Base-by-base conservation (phyloP, 495 filamentous ascomycete species). In the Chaetomium cochliodes region DNA sequence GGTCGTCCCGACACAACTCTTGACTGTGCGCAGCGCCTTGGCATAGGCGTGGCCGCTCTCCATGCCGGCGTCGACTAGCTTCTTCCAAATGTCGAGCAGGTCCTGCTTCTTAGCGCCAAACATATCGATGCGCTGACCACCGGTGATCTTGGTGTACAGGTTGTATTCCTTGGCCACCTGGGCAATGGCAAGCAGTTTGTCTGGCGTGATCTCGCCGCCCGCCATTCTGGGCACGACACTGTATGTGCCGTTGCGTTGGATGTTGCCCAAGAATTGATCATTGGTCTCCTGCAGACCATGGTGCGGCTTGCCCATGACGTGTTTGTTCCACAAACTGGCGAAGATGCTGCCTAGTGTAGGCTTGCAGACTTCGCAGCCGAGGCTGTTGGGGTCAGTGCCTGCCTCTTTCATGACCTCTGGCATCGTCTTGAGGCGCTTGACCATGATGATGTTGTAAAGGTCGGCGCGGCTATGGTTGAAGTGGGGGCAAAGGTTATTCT, bases 41-140 rank as follows among this genome's bases (percentile, higher is more conserved):
- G 92, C 93, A 72, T 98, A 98, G 2, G 92, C 93, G 72, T 98
- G 92, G 0, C 93, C 93, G 73, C 87, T 92, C 76, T 98, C 93
- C 90, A 97, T 90, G n/a, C 93, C 93, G 9, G 87, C 93, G 65
- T 92, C 86, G 26, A 96, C 86, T 11, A 98, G 82, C 64, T 84
- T 85, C 8, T 85, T 86, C 93, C 93, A 98, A 69, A 98, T 98
- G n/a, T 82, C 81, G 42, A 92, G 80, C 41, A 98, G 80, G 79
- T 98, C 93, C 67, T 96, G 90, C 76, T 96, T 97, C 78, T 87
- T 88, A 0, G 93, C 93, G 11, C 93, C 92, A 67, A 96, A 97
- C 90, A 97, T 89, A 73, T 98, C 93, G 71, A 97, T 97, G 50
- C 93, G 85, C 77, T 98, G 93, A 1, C 90, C 93, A 58, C 93